These are phyloP conservation scores for Aspergillus jensenii DNA, from an alignment of 2,329 filamentous ascomycete species.

Conservation along the genomic window DNA sequence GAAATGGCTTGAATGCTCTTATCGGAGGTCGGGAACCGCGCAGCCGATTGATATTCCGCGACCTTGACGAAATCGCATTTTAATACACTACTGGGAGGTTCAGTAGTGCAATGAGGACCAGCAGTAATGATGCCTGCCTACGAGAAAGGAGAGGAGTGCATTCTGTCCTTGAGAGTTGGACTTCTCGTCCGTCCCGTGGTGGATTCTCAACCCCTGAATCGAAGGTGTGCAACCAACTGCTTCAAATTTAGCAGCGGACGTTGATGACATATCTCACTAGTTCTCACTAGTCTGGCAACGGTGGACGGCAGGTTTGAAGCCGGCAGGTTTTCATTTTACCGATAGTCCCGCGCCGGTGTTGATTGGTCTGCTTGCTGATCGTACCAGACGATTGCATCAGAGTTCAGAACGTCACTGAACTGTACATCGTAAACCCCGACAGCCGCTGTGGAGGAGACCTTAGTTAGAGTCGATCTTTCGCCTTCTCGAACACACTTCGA, in stretches of 20 bases:
- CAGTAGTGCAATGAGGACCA: background rate
- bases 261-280: slow-evolving; percentile 18
- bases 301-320: background rate
- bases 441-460: background rate
- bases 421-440: background rate
- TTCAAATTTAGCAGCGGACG: slow-evolving; percentile 8
- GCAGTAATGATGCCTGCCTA: background rate
- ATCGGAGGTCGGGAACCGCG: background rate
- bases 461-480: background rate
- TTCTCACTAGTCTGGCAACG: slow-evolving; percentile 8
- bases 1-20: background rate
- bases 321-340: background rate
- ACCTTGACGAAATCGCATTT: background rate
- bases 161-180: background rate
- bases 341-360: background rate
- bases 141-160: background rate
- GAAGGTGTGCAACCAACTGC: background rate
- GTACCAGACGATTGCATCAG: slow-evolving; percentile 6
- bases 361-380: slow-evolving; percentile 5
- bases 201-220: slow-evolving; percentile 16
- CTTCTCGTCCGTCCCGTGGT: slow-evolving; percentile 1
- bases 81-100: background rate
- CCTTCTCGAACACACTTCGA: background rate
- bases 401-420: background rate
- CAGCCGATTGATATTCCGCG: background rate